These are phyloP conservation scores for Saccharomyces paradoxus DNA, from an alignment of 805 yeast species.

Conservation along the genomic window DNA sequence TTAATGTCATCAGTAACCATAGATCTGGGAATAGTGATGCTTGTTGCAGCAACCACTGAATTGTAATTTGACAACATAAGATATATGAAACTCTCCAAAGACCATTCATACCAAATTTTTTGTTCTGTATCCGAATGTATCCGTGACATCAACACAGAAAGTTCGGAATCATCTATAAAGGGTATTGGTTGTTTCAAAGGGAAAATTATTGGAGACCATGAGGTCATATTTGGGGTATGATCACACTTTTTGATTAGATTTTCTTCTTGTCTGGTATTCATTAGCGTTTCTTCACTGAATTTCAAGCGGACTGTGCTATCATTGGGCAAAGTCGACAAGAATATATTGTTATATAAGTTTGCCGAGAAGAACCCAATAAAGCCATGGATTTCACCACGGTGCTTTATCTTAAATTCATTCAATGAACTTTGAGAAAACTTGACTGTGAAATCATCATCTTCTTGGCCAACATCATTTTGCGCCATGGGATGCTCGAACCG, in stretches of 20 bases:
- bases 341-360: constrained; percentile 50
- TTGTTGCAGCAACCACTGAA: constrained; percentile 1
- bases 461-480: background rate
- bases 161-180: constrained; percentile 45
- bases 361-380: constrained; percentile 71
- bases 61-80: constrained; percentile 25
- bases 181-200: constrained; percentile 50
- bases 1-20: background rate
- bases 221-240: constrained; percentile 39
- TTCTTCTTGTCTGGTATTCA: background rate
- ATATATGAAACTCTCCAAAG: constrained; percentile 44
- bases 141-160: constrained; percentile 46
- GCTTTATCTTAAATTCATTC: constrained; percentile 37
- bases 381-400: constrained; percentile 59
- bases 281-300: background rate
- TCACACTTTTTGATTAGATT: constrained; percentile 7
- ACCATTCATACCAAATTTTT: constrained; percentile 64
- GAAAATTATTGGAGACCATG: constrained; percentile 66
- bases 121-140: constrained; percentile 28
- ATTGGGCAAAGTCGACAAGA: constrained; percentile 25
- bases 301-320: constrained; percentile 8
- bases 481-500: constrained; percentile 45
- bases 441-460: constrained; percentile 2
- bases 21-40: background rate
- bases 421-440: constrained; percentile 19